These are phyloP conservation scores for Saccharomycopsis sp. DNA, from an alignment of 805 yeast genomes.

Conservation along the genomic window DNA sequence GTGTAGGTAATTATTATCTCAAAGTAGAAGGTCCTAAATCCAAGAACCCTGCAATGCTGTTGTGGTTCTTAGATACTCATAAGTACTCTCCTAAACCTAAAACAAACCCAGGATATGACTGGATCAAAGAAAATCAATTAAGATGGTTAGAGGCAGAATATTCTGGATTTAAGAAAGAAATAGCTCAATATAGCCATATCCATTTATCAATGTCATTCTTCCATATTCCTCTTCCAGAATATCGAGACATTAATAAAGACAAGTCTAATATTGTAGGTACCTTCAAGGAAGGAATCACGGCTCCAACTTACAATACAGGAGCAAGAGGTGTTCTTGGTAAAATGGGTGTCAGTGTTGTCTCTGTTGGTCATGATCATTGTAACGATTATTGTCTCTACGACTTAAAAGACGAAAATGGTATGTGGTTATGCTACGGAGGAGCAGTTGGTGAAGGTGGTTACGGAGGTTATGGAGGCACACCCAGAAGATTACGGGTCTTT, in stretches of 20 bases:
- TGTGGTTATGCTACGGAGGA: constrained; percentile 94
- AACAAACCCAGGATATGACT: constrained; percentile 74
- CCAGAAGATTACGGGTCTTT: constrained; percentile 71
- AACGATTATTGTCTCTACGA: constrained; percentile 74
- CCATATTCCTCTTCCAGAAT: constrained; percentile 93
- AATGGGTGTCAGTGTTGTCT: constrained; percentile 66
- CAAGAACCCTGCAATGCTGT: constrained; percentile 41
- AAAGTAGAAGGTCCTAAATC: constrained; percentile 39
- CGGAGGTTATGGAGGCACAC: constrained; percentile 84
- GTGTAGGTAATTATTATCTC: constrained; percentile 75
- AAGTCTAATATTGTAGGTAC: constrained; percentile 47
- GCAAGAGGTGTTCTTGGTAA: constrained; percentile 51
- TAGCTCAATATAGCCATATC: constrained; percentile 32
- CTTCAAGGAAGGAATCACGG: constrained; percentile 67
- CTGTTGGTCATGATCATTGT: constrained; percentile 94
- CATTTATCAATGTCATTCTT: constrained; percentile 82
- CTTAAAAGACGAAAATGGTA: constrained; percentile 28
- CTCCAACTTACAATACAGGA: constrained; percentile 66
- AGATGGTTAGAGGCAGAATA: constrained; percentile 42
- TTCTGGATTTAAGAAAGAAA: constrained; percentile 25
- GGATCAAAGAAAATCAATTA: constrained; percentile 68
- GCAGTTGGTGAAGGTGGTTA: constrained; percentile 94
- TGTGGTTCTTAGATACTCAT: constrained; percentile 84
- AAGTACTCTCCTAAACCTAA: constrained; percentile 64
- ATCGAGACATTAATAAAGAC: constrained; percentile 36